Percentiles rank a stretch among this genome's conserved stretches.
These are phyloP conservation scores for Paulownia fortunei DNA, from an alignment of 257 asterid species.

Conservation along the genomic window DNA sequence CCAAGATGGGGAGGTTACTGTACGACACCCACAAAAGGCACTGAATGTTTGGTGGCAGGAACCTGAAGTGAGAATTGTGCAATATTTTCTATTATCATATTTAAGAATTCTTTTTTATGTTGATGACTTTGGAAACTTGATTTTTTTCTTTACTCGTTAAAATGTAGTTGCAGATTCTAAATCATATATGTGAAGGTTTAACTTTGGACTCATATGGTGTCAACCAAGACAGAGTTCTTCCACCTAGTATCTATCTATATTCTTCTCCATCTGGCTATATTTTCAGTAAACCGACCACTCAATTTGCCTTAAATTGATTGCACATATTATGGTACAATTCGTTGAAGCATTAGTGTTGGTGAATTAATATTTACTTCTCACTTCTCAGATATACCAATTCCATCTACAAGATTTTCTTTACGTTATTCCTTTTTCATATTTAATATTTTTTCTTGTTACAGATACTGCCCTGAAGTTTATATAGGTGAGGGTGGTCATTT, in stretches of 20 bases:
- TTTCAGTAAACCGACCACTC: background rate
- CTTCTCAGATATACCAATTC: background rate
- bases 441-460: constrained; percentile 37
- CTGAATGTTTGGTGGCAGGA: background rate
- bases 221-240: background rate
- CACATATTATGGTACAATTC: background rate
- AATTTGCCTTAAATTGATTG: background rate
- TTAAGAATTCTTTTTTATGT: background rate
- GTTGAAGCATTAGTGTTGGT: background rate
- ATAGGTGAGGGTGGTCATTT: constrained; percentile 82
- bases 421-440: background rate
- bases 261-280: background rate
- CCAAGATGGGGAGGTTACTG: background rate
- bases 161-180: background rate
- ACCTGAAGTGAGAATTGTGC: background rate
- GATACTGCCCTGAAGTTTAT: constrained; percentile 85
- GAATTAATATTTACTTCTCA: background rate
- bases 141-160: background rate
- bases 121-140: background rate
- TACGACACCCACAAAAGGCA: background rate
- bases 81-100: background rate
- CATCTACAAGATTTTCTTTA: background rate
- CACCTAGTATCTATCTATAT: background rate
- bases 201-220: background rate
- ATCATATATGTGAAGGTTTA: background rate